These are phyloP conservation scores for Pseudocercospora musae DNA, from an alignment of 2,329 filamentous ascomycete species.

Conservation along the genomic window DNA sequence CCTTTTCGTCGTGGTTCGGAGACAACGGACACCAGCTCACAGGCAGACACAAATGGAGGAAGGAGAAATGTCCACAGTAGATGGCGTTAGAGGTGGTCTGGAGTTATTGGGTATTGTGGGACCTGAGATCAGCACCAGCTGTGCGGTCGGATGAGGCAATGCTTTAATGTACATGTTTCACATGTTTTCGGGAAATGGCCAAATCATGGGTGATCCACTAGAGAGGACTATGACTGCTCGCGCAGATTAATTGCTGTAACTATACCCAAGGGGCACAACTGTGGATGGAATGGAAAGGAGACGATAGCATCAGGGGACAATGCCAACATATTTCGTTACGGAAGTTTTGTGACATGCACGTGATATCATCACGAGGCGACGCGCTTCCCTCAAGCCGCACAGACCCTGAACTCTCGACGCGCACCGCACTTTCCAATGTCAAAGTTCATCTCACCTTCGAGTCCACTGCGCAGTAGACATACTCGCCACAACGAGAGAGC, in stretches of 20 bases:
- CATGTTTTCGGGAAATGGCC: conserved; percentile 1
- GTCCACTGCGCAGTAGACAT: not conserved
- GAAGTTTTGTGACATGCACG: too few relatives aligned
- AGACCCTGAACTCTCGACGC: not conserved
- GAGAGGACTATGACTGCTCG: conserved; percentile 19
- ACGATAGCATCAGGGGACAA: not conserved
- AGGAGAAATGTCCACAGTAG: not conserved
- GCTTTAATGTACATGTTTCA: conserved; percentile 2
- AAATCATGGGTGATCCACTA: not conserved
- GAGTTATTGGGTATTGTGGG: not conserved
- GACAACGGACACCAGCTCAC: not conserved
- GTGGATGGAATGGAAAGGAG: not conserved
- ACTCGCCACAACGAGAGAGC: too few relatives aligned
- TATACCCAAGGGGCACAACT: conserved; percentile 7
- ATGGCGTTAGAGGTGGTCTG: not conserved
- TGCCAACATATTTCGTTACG: not conserved
- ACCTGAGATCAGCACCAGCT: not conserved
- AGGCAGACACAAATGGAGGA: not conserved
- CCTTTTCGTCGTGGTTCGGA: not conserved
- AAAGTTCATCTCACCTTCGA: not conserved
- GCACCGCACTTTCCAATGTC: not conserved
- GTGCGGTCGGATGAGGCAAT: not conserved
- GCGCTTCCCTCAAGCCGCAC: not conserved
- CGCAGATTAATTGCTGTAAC: conserved; percentile 21
- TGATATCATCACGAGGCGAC: not conserved